Percentiles rank a stretch among this genome's conserved stretches.
These are phyloP conservation scores for Xylariaceae sp. DNA, from an alignment of 2,329 filamentous ascomycete species.

Conservation along the genomic window DNA sequence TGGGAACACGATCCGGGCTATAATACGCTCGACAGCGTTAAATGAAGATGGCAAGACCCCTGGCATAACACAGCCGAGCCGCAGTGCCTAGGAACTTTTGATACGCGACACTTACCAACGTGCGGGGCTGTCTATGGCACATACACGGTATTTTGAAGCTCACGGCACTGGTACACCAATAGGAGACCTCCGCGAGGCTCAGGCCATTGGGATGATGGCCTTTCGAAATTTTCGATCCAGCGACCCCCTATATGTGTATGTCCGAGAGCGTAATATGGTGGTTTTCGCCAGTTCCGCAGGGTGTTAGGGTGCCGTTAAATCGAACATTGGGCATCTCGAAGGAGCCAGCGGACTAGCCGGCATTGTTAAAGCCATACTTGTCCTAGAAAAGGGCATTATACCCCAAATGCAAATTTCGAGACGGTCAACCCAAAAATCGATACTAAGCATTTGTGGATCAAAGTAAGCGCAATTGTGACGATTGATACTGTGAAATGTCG, in stretches of 20 bases:
- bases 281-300: no score
- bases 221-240: constrained; percentile 26
- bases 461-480: no score
- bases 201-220: constrained; percentile 37
- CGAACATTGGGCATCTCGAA: constrained; percentile 34
- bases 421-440: constrained; percentile 32
- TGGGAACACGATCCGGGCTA: constrained; percentile 42
- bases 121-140: constrained; percentile 22
- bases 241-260: constrained; percentile 35
- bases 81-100: constrained; percentile 36
- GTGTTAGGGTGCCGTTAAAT: constrained; percentile 32
- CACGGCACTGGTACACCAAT: constrained; percentile 45
- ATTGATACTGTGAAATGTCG: no score
- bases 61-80: constrained; percentile 34
- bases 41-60: constrained; percentile 37
- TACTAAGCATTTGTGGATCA: neutral
- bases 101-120: constrained; percentile 39
- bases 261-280: no score
- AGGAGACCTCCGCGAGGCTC: constrained; percentile 46
- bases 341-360: constrained; percentile 33
- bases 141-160: constrained; percentile 38
- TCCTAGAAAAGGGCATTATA: constrained; percentile 23
- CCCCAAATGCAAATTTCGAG: constrained; percentile 39
- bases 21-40: constrained; percentile 38
- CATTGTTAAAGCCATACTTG: constrained; percentile 36